Conservation (phyloP, 495 filamentous ascomycete species). For the Ascobolus immersus region DNA sequence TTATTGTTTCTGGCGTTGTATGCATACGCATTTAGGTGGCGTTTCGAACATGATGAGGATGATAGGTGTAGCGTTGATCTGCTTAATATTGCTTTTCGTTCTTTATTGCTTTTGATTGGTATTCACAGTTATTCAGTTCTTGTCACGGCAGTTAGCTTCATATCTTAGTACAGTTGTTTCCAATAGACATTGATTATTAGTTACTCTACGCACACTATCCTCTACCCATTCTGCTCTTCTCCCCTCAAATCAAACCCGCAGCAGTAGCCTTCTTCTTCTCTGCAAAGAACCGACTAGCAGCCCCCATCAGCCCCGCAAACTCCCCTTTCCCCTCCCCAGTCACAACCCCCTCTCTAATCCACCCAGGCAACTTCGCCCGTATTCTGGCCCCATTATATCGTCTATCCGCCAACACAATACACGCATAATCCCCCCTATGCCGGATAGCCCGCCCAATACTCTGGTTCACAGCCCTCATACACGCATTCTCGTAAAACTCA, state of each 20-base stretch:
- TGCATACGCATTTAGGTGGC: no score
- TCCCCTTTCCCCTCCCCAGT: conserved; percentile 22
- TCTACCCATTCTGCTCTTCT: no score
- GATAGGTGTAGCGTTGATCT: no score
- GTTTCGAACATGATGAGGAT: no score
- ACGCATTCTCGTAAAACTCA: conserved; percentile 84
- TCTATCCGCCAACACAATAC: conserved; percentile 61
- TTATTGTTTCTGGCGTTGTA: no score
- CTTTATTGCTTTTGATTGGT: background rate
- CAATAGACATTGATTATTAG: no score
- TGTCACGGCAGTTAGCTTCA: no score
- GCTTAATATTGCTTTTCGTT: no score
- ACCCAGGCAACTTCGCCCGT: conserved; percentile 54
- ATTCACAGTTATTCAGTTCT: conserved; percentile 1
- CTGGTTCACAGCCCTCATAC: conserved; percentile 93
- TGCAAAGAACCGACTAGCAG: conserved; percentile 30
- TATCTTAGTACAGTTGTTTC: no score
- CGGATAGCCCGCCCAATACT: conserved; percentile 80
- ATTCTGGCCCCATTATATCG: conserved; percentile 47
- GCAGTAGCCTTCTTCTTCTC: conserved; percentile 21
- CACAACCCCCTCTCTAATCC: conserved; percentile 47
- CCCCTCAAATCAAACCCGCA: no score
- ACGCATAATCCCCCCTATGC: conserved; percentile 68
- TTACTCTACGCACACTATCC: no score
- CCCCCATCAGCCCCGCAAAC: conserved; percentile 28